Evolutionary conservation across 345 rosid species (phyloP).

Genomic region (Euphorbia tirucalli): DNA sequence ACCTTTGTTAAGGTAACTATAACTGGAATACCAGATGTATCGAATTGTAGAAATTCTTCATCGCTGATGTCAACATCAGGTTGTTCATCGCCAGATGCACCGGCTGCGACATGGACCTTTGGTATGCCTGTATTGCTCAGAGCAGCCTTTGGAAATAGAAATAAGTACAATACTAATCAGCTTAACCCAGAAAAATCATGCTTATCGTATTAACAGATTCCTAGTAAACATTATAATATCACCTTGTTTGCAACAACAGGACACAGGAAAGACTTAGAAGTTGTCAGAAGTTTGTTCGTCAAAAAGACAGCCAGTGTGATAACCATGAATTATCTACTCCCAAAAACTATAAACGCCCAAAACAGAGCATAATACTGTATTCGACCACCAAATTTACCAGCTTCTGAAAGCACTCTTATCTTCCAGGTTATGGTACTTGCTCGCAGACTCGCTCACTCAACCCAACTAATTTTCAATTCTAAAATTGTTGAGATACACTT

Average conservation of each 20-base stretch:
- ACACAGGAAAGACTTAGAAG: neutral
- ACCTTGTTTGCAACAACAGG: neutral
- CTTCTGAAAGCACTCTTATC: neutral
- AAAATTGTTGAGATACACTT: neutral
- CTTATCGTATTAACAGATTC: neutral
- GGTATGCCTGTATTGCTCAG: constrained; percentile 89
- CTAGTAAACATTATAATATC: neutral
- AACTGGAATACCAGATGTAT: constrained; percentile 71
- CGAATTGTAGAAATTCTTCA: constrained; percentile 85
- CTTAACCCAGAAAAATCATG: neutral
- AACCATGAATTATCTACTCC: neutral
- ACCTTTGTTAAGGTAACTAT: constrained; percentile 84
- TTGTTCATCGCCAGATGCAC: constrained; percentile 58
- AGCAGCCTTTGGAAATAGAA: constrained; percentile 63
- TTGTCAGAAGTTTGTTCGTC: neutral
- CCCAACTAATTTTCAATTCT: neutral
- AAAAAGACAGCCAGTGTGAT: neutral
- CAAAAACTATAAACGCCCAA: neutral
- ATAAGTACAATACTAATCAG: neutral
- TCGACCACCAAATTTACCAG: neutral
- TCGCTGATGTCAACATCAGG: constrained; percentile 93
- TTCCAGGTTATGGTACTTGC: neutral
- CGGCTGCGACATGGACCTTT: constrained; percentile 59
- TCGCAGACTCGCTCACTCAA: neutral
- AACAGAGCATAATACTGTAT: neutral